Base-by-base conservation (phyloP, 805 yeast species). In the Hanseniaspora occidentalis region DNA sequence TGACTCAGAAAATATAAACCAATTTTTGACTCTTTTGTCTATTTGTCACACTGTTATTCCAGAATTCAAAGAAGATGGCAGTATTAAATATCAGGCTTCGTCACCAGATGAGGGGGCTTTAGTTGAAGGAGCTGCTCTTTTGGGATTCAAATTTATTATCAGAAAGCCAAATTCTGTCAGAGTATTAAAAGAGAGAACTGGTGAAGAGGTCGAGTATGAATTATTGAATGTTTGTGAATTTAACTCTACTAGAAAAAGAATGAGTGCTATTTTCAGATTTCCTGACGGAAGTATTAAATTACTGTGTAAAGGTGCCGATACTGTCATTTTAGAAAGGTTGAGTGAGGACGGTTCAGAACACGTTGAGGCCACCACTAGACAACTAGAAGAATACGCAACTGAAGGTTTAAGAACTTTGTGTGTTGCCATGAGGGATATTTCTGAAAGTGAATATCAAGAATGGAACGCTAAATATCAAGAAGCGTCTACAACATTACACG, bases 31-130 rank as follows among this genome's bases (percentile, higher is more conserved):
- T 1, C 65, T 88, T 37, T 66, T 92, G 44, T 84, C 97, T 31
- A 77, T 95, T 0, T 92, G 98, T 58, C 99, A 92, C 54, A 94
- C 99, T 0, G 99, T 92, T 31, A 92, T 92, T 46, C 99, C 99
- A 0, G 98, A 92, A 58, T 65, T 72, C 16, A 70, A 69, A 45
- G 77, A 69, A 1, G 66, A 65, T 42, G 84, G 82, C 0, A 50
- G 69, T 2, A 78, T 92, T 47, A 88, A 84, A 57, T 92, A 94
- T 58, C 99, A 92, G 62, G 98, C 99, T 1, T 96, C 98, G 0
- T 88, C 97, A 0, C 98, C 98, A 0, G 99, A 92, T 64, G 98
- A 94, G 66, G 98, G 98, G 39, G 99, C 99, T 0, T 68, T 92
- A 45, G 99, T 92, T 2, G 86, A 88, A 51, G 99, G 99, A 43